Conservation (phyloP, 805 yeast genomes). For the Kluyveromyces siamensis region DNA sequence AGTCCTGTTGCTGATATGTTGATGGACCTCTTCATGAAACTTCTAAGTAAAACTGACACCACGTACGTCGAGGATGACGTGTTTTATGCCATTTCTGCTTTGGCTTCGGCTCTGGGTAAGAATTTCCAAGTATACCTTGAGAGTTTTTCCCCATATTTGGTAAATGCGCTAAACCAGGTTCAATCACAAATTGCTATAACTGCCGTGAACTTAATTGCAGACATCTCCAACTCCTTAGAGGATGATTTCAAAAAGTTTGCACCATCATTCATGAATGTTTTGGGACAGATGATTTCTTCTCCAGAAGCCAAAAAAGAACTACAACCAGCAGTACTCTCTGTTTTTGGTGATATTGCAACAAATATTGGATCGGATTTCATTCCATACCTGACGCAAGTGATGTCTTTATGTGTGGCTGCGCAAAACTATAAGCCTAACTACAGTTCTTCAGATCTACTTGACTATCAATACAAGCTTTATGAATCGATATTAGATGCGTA, state of each 20-base stretch:
- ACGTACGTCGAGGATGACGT: conserved; percentile 84
- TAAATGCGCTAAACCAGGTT: conserved; percentile 68
- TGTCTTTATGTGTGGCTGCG: conserved; percentile 66
- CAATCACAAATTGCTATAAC: conserved; percentile 80
- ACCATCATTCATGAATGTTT: conserved; percentile 71
- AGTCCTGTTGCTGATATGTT: conserved; percentile 65
- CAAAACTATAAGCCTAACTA: conserved; percentile 57
- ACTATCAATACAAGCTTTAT: conserved; percentile 60
- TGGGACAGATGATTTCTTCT: conserved; percentile 65
- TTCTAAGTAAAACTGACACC: conserved; percentile 57
- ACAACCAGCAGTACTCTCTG: conserved; percentile 80
- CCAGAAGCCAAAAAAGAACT: conserved; percentile 67
- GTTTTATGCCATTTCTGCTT: conserved; percentile 82
- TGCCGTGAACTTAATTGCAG: conserved; percentile 93
- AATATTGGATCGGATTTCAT: conserved; percentile 71
- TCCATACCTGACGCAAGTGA: conserved; percentile 70
- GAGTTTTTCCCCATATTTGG: conserved; percentile 74
- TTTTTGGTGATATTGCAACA: conserved; percentile 93
- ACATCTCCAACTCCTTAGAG: conserved; percentile 84
- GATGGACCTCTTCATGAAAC: conserved; percentile 72
- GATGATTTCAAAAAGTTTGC: conserved; percentile 63
- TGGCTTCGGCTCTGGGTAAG: conserved; percentile 71
- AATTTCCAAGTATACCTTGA: conserved; percentile 70
- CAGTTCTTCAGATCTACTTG: conserved; percentile 62
- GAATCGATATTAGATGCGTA: conserved; percentile 93